A percentile compares a stretch with the other conserved stretches of the same genome.
Conservation (phyloP, 352 stramenopile species). For the Phytophthora idaei region DNA sequence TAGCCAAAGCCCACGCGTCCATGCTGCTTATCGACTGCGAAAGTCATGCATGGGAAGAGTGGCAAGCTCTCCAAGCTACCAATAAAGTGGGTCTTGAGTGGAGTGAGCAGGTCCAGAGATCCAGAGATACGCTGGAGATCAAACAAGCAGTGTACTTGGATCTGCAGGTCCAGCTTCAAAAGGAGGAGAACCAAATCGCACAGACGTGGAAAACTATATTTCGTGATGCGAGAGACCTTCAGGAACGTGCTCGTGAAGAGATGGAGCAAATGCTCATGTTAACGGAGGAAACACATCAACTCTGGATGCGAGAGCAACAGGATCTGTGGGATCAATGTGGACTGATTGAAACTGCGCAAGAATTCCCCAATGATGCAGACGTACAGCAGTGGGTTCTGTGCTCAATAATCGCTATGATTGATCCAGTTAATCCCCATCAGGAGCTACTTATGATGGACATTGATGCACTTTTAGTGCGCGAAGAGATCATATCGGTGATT, state of each 20-base stretch:
- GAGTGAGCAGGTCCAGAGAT: conserved; percentile 25
- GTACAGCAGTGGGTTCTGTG: conserved; percentile 41
- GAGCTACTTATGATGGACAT: conserved; percentile 4
- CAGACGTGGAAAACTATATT: conserved; percentile 24
- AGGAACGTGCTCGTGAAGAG: conserved; percentile 22
- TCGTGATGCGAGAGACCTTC: conserved; percentile 10
- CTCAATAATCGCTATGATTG: conserved; percentile 26
- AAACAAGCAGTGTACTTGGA: conserved; percentile 26
- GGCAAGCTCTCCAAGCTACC: conserved; percentile 15
- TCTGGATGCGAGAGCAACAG: conserved; percentile 32
- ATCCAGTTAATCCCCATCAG: conserved; percentile 11
- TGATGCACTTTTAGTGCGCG: conserved; percentile 10
- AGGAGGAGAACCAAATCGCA: conserved; percentile 26
- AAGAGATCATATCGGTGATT: conserved; percentile 22
- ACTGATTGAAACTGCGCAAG: conserved; percentile 36
- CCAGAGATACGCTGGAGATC: conserved; percentile 19
- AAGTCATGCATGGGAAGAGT: conserved; percentile 36
- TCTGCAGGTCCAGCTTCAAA: conserved; percentile 27
- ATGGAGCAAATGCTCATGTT: conserved; percentile 24
- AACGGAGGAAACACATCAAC: conserved; percentile 18
- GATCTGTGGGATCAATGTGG: conserved; percentile 35
- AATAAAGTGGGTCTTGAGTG: conserved; percentile 37
- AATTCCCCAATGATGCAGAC: conserved; percentile 39
- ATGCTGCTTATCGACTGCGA: conserved; percentile 54
- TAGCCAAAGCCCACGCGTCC: conserved; percentile 23